Evolutionary conservation across 73 alveolate species (phyloP), one percentile per base, ranked within the genome.

Genomic region (Tetrahymena malaccensis): DNA sequence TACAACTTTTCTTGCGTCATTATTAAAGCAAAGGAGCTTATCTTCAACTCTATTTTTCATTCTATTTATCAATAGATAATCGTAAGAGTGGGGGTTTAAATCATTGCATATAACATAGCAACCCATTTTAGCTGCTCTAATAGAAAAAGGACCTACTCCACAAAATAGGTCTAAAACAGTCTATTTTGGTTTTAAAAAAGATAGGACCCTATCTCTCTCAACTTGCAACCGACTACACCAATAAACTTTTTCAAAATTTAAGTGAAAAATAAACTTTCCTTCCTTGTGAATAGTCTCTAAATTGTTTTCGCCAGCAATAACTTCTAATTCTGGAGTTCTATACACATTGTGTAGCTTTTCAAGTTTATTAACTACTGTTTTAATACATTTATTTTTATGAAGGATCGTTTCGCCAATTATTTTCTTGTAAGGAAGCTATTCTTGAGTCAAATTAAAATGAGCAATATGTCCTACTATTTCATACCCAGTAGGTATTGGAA

Each of bases 61-160:
- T 15, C 58, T 93, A 96, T 99, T 99, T 94, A 96, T 94, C 85
- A 97, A 85, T 27, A 98, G 97, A 95, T 96, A 99, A 21, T 96
- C 96, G 89, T 94, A 98, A 56, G 99, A 96, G 37, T 95, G 98
- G 33, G 99, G 99, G 97, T 99, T 99, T 84, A 99, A 97, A 93
- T 99, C 99, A 96, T 99, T 99, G 2, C 99, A 99, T 57, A 98
- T 96, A 38, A 99, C 99, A 58, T 96, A 95, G 16, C 98, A 97
- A 13, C 99, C 99, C 95, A 97, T 96, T 94, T 98, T 98, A 55
- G 99, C 99, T 1, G 99, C 99, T 84, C 99, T 96, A 38, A 98
- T 95, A 1, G 99, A 98, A 37, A 99, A 96, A 34, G 99, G 99
- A 21, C 99, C 99, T 4, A 99, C 99, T n/a, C 99, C 99, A 84